These are phyloP conservation scores for Cordyceps militaris DNA, from an alignment of 2,329 filamentous ascomycete genomes.

Conservation along the genomic window DNA sequence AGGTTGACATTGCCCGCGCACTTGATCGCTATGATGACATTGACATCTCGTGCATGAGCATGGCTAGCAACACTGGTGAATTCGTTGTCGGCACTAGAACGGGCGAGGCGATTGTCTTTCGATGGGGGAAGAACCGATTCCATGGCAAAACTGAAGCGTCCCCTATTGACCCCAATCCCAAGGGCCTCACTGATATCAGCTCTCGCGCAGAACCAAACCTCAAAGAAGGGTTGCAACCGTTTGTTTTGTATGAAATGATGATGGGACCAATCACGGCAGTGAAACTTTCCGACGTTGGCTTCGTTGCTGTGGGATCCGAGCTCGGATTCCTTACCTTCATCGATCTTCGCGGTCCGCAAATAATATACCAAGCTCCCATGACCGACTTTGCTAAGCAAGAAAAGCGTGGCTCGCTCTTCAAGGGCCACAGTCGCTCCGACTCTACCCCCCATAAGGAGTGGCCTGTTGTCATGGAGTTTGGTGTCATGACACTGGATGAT, in stretches of 20 bases:
- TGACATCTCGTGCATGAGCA: constrained; percentile 69
- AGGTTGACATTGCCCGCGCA: constrained; percentile 80
- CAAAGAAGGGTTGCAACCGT: constrained; percentile 74
- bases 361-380: constrained; percentile 71
- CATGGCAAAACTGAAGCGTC: constrained; percentile 53
- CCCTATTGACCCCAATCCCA: constrained; percentile 52
- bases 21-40: constrained; percentile 72
- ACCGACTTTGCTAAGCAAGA: constrained; percentile 69
- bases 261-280: constrained; percentile 74
- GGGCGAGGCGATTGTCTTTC: constrained; percentile 82
- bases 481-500: constrained; percentile 86
- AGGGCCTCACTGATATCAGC: constrained; percentile 67
- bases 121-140: constrained; percentile 76
- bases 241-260: constrained; percentile 74
- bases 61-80: constrained; percentile 76
- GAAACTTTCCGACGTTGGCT: constrained; percentile 86
- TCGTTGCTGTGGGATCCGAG: constrained; percentile 81
- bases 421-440: constrained; percentile 26
- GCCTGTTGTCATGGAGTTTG: constrained; percentile 80
- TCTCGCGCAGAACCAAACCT: constrained; percentile 64
- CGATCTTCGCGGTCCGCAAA: constrained; percentile 76
- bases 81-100: constrained; percentile 71
- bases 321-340: constrained; percentile 73
- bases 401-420: constrained; percentile 67
- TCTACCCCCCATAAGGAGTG: constrained; percentile 54